A percentile compares a stretch with the other conserved stretches of the same genome.
Evolutionary conservation across 371 early-diverging fungal species (phyloP).

Genomic region (Mortierella sp.): DNA sequence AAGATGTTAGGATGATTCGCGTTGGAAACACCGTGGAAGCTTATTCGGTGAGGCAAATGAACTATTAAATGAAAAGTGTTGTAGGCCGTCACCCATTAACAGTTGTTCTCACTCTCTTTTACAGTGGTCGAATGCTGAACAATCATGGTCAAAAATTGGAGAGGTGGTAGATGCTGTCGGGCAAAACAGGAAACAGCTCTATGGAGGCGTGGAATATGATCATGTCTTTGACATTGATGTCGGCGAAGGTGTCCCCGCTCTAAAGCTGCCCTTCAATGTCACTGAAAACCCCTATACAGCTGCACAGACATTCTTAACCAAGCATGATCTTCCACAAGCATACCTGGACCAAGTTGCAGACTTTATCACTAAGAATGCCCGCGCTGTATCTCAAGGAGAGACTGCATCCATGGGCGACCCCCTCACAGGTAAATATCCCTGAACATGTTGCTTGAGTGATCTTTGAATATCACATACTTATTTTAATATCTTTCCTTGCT

Average conservation of each 20-base stretch:
- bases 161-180: constrained; percentile 95
- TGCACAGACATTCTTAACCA: constrained; percentile 91
- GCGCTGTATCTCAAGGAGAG: constrained; percentile 67
- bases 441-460: no score
- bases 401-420: constrained; percentile 71
- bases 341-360: constrained; percentile 94
- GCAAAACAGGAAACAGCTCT: constrained; percentile 77
- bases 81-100: neutral
- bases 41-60: constrained; percentile 66
- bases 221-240: constrained; percentile 98
- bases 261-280: constrained; percentile 95
- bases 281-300: constrained; percentile 95
- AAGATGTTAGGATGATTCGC: constrained; percentile 92
- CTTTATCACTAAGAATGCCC: constrained; percentile 92
- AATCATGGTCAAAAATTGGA: constrained; percentile 92
- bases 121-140: constrained; percentile 78
- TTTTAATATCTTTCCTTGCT: constrained; percentile 2
- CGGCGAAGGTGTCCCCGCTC: constrained; percentile 79
- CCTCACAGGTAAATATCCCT: constrained; percentile 61
- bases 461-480: neutral
- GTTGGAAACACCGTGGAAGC: constrained; percentile 82
- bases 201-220: constrained; percentile 94
- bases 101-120: neutral
- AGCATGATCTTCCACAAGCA: constrained; percentile 82
- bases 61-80: neutral